Percentiles rank a stretch among this genome's conserved stretches.
Conservation (phyloP, 495 filamentous ascomycete species). For the Glonium stellatum region DNA sequence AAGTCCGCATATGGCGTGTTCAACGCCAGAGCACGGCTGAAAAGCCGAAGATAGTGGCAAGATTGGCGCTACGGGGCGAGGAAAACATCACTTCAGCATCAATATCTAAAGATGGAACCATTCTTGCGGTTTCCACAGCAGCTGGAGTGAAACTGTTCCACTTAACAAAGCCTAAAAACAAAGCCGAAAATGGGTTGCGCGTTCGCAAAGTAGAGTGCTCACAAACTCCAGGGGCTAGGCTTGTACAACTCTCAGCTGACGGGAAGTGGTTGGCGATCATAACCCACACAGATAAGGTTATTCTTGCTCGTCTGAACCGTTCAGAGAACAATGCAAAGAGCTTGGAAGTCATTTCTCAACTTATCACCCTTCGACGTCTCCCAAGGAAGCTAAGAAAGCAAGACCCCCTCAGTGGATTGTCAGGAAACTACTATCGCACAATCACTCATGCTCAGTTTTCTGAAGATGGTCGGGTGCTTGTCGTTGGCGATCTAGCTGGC, state of each 20-base stretch:
- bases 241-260: constrained; percentile 48
- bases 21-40: constrained; percentile 8
- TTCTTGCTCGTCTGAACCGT: constrained; percentile 41
- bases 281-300: constrained; percentile 45
- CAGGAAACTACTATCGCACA: constrained; percentile 71
- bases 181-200: constrained; percentile 44
- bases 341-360: constrained; percentile 42
- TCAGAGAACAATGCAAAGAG: constrained; percentile 35
- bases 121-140: constrained; percentile 70
- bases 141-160: constrained; percentile 75
- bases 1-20: constrained; percentile 74
- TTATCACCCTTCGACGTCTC: constrained; percentile 52
- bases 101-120: constrained; percentile 62
- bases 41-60: constrained; percentile 54
- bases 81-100: constrained; percentile 79
- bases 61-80: constrained; percentile 69
- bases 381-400: constrained; percentile 10
- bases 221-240: constrained; percentile 53
- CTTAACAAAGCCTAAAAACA: constrained; percentile 38
- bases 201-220: constrained; percentile 63
- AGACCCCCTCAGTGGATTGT: constrained; percentile 49
- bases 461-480: constrained; percentile 68
- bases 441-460: constrained; percentile 75
- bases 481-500: constrained; percentile 72
- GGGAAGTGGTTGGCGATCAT: constrained; percentile 51